Conservation (phyloP, 345 rosid species). For the Gossypium sturtianum region DNA sequence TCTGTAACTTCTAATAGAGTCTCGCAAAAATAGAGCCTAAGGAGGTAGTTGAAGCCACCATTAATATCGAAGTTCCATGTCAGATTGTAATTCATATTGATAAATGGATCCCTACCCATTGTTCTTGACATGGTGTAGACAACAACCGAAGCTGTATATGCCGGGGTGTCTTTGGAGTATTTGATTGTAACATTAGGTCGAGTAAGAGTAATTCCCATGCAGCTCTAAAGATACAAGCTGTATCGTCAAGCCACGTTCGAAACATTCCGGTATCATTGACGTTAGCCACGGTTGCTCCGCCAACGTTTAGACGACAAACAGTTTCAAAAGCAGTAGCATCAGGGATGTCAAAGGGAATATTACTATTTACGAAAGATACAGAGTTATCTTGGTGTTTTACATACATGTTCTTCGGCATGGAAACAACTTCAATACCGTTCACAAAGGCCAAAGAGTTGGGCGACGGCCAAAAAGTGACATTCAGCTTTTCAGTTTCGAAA, state of each 20-base stretch:
- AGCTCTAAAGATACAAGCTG: neutral
- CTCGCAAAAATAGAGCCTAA: constrained; percentile 48
- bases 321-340: neutral
- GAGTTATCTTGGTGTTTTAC: neutral
- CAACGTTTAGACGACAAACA: no score
- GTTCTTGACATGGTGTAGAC: constrained; percentile 26
- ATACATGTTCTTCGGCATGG: no score
- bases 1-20: neutral
- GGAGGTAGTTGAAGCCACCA: constrained; percentile 27
- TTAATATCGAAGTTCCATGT: constrained; percentile 17
- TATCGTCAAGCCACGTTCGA: constrained; percentile 30
- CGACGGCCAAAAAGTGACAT: no score
- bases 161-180: constrained; percentile 3
- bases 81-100: constrained; percentile 11
- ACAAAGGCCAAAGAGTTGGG: no score
- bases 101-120: constrained; percentile 14
- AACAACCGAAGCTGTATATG: constrained; percentile 23
- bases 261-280: constrained; percentile 23
- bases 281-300: neutral
- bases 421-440: no score
- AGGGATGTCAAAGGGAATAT: neutral
- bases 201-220: accelerated
- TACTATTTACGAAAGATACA: constrained; percentile 3
- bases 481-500: no score
- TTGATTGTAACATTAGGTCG: neutral